A percentile compares a stretch with the other conserved stretches of the same genome.
Evolutionary conservation across 768 basidiomycete species (phyloP).

Genomic region (Butyriboletus loyo): DNA sequence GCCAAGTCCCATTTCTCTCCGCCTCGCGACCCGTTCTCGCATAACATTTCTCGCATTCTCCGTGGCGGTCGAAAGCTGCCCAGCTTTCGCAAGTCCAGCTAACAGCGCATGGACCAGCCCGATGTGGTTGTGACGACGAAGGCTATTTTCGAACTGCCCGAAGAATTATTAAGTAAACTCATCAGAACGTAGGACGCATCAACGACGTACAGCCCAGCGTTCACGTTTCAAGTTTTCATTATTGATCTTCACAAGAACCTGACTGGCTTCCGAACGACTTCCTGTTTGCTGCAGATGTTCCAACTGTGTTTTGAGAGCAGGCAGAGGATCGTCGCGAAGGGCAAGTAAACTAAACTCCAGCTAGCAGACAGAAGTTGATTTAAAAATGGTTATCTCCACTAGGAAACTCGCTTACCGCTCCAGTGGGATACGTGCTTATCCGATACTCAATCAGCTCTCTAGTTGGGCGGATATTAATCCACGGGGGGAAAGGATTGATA

Average conservation of each 20-base stretch:
- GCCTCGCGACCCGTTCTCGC: constrained; percentile 41
- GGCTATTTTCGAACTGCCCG: constrained; percentile 78
- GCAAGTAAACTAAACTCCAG: constrained; percentile 92
- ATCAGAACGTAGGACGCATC: not conserved
- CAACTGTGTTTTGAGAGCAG: constrained; percentile 59
- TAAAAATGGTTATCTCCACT: not conserved
- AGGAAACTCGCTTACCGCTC: constrained; percentile 59
- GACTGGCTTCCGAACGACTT: constrained; percentile 43
- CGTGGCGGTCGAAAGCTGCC: constrained; percentile 53
- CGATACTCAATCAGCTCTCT: constrained; percentile 84
- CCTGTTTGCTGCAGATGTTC: constrained; percentile 43
- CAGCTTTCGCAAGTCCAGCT: constrained; percentile 69
- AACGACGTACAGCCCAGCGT: constrained; percentile 71
- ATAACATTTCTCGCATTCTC: constrained; percentile 43
- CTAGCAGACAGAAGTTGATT: constrained; percentile 37
- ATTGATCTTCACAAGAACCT: constrained; percentile 53
- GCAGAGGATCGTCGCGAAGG: constrained; percentile 78
- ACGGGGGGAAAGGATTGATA: constrained; percentile 7
- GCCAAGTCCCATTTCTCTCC: constrained; percentile 38
- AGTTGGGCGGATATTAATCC: constrained; percentile 19
- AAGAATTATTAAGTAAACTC: constrained; percentile 6
- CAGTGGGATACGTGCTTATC: constrained; percentile 87
- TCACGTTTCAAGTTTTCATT: constrained; percentile 74
- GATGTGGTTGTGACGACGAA: constrained; percentile 84
- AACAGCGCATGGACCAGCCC: constrained; percentile 75